Base-by-base conservation (phyloP, 2,329 filamentous ascomycete species). In the Aspergillus glaucus region DNA sequence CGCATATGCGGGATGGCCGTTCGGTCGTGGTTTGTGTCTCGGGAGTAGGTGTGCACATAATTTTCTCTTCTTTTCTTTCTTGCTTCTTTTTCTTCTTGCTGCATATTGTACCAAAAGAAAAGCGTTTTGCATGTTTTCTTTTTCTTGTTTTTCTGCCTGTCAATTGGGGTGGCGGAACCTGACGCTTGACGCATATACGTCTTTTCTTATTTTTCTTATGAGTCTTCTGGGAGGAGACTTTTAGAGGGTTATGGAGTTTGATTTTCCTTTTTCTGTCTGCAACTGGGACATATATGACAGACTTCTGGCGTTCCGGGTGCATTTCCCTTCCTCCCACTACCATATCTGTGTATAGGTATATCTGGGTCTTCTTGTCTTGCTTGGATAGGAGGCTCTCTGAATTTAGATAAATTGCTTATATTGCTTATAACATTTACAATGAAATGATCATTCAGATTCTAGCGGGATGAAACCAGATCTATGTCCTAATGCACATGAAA, bases 1-100 rank as follows among this genome's bases (percentile, higher is more conserved):
- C 79, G 84, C n/a, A 74, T 88, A 48, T 81, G 83, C 56, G 82
- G 85, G 51, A 78, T 88, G 64, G 84, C 83, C 3, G 73, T 78
- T 22, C 75, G 81, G 52, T 81, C 82, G 17, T 84, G 68, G 72
- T 73, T 74, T 53, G 66, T 69, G 45, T 66, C 64, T 43, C 63
- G 68, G 49, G 66, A 65, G 55, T 68, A 52, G 52, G 10, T 21
- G 15, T 12, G 37, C 37, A 47, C 41, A n/a, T 57, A 45, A 48
- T 53, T 55, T 47, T 52, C 46, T 46, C 40, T 52, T 50, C 40
- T 51, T 39, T 46, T 48, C 43, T 22, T 21, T 14, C 10, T 36
- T 34, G 2, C 14, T 21, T 22, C 15, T 12, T 19, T 7, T 26
- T 28, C 8, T 7, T 19, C 19, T 26, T n/a, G 12, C 49, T 52